Evolutionary conservation across 2,329 filamentous ascomycete species (phyloP).

Genomic region (Akanthomyces lecanii): DNA sequence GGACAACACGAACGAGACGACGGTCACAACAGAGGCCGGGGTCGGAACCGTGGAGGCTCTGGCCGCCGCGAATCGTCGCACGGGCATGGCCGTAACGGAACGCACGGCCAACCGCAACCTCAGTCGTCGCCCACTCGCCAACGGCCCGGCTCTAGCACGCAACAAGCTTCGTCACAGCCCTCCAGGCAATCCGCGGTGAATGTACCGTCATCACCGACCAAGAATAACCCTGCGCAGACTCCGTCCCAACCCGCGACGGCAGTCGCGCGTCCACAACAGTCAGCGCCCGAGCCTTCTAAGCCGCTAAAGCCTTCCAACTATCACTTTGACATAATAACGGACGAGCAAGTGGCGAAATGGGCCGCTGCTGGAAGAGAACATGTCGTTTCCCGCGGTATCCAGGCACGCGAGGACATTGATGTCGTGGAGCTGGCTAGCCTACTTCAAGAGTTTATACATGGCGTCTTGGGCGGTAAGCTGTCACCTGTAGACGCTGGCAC

Average conservation of each 20-base stretch:
- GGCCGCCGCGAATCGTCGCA: constrained; percentile 52
- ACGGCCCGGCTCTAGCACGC: constrained; percentile 13
- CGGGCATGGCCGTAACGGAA: constrained; percentile 25
- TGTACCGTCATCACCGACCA: constrained; percentile 4
- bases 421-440: constrained; percentile 63
- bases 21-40: constrained; percentile 42
- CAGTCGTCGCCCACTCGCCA: constrained; percentile 13
- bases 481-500: constrained; percentile 64
- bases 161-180: neutral
- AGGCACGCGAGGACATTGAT: constrained; percentile 65
- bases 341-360: constrained; percentile 66
- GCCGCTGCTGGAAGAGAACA: constrained; percentile 59
- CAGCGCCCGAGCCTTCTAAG: constrained; percentile 17
- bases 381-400: constrained; percentile 60
- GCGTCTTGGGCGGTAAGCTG: constrained; percentile 66
- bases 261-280: constrained; percentile 18
- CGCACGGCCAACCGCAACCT: constrained; percentile 21
- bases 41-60: constrained; percentile 43
- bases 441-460: constrained; percentile 80
- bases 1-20: constrained; percentile 57
- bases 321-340: constrained; percentile 72
- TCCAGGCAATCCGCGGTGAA: neutral
- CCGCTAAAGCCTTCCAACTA: constrained; percentile 47
- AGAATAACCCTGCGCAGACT: neutral
- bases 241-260: neutral